These are phyloP conservation scores for Bacidia gigantensis DNA, from an alignment of 495 filamentous ascomycete species.

Conservation along the genomic window DNA sequence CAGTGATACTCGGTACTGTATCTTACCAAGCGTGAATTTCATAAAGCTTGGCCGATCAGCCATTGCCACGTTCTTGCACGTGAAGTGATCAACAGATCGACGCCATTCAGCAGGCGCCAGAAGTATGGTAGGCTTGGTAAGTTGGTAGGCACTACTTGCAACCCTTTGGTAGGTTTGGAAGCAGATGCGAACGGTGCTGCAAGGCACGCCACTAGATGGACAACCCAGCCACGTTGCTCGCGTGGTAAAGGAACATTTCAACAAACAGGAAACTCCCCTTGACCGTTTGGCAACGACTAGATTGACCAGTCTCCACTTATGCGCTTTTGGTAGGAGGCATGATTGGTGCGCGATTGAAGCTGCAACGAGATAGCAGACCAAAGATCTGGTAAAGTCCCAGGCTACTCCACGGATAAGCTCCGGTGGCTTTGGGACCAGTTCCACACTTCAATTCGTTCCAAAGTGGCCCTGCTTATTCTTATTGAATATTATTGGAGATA, in stretches of 20 bases:
- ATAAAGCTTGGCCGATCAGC: background rate
- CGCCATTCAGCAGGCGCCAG: background rate
- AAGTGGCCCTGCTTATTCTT: too few species aligned
- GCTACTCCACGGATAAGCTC: background rate
- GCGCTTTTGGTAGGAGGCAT: background rate
- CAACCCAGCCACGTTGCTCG: background rate
- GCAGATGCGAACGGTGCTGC: background rate
- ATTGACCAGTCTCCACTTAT: background rate
- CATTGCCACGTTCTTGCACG: background rate
- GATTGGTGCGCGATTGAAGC: background rate
- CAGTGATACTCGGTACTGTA: too few species aligned
- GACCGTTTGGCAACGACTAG: background rate
- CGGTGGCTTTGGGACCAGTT: too few species aligned
- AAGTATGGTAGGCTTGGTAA: too few species aligned
- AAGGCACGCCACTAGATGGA: background rate
- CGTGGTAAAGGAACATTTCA: background rate
- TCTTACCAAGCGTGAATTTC: background rate
- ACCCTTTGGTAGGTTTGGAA: background rate
- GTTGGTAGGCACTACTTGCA: background rate
- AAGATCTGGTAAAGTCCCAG: background rate
- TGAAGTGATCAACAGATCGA: conserved; percentile 5
- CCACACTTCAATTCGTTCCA: too few species aligned
- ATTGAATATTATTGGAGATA: too few species aligned
- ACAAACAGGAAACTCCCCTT: background rate
- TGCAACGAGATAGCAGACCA: background rate